Percentiles rank a stretch among this genome's conserved stretches.
Evolutionary conservation across 1,284 basidiomycete species (phyloP).

Genomic region (Tylopilus sp.): DNA sequence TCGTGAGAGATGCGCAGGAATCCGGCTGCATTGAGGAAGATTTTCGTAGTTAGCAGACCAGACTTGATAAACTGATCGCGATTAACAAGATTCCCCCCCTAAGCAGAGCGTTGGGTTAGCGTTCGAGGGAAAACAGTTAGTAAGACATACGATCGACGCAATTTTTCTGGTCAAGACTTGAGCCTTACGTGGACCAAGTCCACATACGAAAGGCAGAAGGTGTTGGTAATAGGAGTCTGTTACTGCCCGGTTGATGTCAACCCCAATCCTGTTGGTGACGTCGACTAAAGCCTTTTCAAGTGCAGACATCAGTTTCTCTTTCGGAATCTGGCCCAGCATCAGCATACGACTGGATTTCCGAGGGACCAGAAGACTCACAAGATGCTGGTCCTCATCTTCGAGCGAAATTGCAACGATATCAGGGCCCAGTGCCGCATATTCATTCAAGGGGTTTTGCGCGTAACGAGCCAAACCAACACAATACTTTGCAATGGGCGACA

Average conservation of each 20-base stretch:
- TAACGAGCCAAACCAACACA: slow-evolving; percentile 94
- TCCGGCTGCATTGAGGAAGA: slow-evolving; percentile 87
- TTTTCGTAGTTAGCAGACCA: slow-evolving; percentile 75
- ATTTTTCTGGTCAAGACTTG: slow-evolving; percentile 84
- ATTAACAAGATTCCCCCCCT: slow-evolving; percentile 84
- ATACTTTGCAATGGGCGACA: slow-evolving; percentile 85
- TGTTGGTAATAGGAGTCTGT: slow-evolving; percentile 85
- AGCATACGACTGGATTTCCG: slow-evolving; percentile 8
- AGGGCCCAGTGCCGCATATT: slow-evolving; percentile 82
- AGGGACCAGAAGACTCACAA: slow-evolving; percentile 50
- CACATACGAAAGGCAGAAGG: slow-evolving; percentile 88
- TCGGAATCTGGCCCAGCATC: slow-evolving; percentile 57
- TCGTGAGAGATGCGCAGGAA: slow-evolving; percentile 88
- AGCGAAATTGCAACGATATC: slow-evolving; percentile 82
- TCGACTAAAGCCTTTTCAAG: slow-evolving; percentile 91
- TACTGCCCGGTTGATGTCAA: slow-evolving; percentile 93
- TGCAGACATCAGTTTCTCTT: slow-evolving; percentile 77
- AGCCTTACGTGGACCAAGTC: slow-evolving; percentile 94
- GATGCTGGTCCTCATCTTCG: slow-evolving; percentile 82
- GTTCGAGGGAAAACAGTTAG: slow-evolving; percentile 1
- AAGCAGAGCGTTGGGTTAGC: slow-evolving; percentile 12
- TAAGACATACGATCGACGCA: slow-evolving; percentile 54
- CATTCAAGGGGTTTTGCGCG: slow-evolving; percentile 90
- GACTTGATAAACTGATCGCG: slow-evolving; percentile 83
- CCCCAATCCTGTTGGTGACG: slow-evolving; percentile 87